A percentile compares a stretch with the other conserved stretches of the same genome.
These are phyloP conservation scores for Somion occarium DNA, from an alignment of 1,284 basidiomycete genomes.

Conservation along the genomic window DNA sequence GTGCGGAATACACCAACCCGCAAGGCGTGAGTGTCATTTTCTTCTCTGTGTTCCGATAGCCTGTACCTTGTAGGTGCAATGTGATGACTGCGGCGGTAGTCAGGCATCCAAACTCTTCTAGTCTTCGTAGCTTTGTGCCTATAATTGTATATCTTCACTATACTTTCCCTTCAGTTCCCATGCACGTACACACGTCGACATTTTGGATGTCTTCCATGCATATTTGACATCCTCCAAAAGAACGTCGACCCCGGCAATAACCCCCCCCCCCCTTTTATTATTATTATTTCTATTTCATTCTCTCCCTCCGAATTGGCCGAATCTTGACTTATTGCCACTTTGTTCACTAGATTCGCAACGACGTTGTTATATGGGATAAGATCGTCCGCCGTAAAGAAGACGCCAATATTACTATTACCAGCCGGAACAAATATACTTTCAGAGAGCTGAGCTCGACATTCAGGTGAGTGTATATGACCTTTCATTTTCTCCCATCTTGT, in stretches of 20 bases:
- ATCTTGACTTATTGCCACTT: not conserved
- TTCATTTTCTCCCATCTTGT: conserved; percentile 1
- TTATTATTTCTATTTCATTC: not conserved
- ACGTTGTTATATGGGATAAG: conserved; percentile 89
- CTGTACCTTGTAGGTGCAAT: too few relatives aligned
- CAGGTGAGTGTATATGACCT: conserved; percentile 55
- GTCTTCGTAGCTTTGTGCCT: too few relatives aligned
- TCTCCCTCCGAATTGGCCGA: not conserved
- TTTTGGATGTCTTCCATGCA: too few relatives aligned
- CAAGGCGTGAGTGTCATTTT: conserved; percentile 53
- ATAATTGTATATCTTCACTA: too few relatives aligned
- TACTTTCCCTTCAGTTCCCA: too few relatives aligned
- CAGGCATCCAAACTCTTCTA: not conserved
- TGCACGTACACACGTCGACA: too few relatives aligned
- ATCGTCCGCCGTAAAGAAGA: conserved; percentile 79
- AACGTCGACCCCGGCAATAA: too few relatives aligned
- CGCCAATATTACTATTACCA: conserved; percentile 60
- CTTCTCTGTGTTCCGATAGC: not conserved
- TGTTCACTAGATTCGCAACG: conserved; percentile 60
- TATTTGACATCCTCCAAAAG: too few relatives aligned
- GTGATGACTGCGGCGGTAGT: not conserved
- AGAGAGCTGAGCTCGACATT: conserved; percentile 74
- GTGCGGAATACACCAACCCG: conserved; percentile 71
- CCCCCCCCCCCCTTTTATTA: too few relatives aligned
- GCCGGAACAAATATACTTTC: conserved; percentile 82